These are phyloP conservation scores for Meyerozyma carpophila DNA, from an alignment of 1,139 yeast genomes.

Conservation along the genomic window DNA sequence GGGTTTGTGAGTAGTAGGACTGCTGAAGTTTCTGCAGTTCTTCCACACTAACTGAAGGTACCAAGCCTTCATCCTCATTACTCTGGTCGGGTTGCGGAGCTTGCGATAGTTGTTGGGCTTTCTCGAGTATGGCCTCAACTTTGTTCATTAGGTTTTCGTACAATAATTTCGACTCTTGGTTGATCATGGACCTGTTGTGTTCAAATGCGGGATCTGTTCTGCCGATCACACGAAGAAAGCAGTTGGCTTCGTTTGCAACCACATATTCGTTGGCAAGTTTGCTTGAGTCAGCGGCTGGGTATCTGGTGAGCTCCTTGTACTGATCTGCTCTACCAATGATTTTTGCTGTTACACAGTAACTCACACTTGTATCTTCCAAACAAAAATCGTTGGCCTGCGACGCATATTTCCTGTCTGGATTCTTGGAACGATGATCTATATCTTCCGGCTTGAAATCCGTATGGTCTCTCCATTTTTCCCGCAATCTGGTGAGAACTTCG, in stretches of 20 bases:
- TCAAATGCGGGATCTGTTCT: slow-evolving; percentile 21
- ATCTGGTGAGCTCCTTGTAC: slow-evolving; percentile 16
- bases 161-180: slow-evolving; percentile 28
- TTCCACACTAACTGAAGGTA: slow-evolving; percentile 12
- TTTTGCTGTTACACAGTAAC: slow-evolving; percentile 33
- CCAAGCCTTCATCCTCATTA: slow-evolving; percentile 1
- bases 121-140: slow-evolving; percentile 21
- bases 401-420: slow-evolving; percentile 11
- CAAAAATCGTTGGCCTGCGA: slow-evolving; percentile 27
- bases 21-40: slow-evolving; percentile 29
- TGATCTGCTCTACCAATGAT: slow-evolving; percentile 31
- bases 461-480: slow-evolving; percentile 23
- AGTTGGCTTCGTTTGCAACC: slow-evolving; percentile 29
- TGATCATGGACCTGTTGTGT: slow-evolving; percentile 26
- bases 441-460: slow-evolving; percentile 4
- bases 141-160: slow-evolving; percentile 22
- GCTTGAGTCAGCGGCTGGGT: slow-evolving; percentile 10
- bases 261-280: slow-evolving; percentile 29
- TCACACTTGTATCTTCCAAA: slow-evolving; percentile 26
- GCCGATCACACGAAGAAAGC: slow-evolving; percentile 23
- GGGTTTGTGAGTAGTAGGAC: slow-evolving; percentile 21
- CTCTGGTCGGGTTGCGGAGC: background rate
- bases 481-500: slow-evolving; percentile 22
- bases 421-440: background rate
- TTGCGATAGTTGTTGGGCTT: slow-evolving; percentile 17